Percentiles rank a stretch among this genome's conserved stretches.
Evolutionary conservation across 768 basidiomycete species (phyloP).

Genomic region (Leccinum boreale): DNA sequence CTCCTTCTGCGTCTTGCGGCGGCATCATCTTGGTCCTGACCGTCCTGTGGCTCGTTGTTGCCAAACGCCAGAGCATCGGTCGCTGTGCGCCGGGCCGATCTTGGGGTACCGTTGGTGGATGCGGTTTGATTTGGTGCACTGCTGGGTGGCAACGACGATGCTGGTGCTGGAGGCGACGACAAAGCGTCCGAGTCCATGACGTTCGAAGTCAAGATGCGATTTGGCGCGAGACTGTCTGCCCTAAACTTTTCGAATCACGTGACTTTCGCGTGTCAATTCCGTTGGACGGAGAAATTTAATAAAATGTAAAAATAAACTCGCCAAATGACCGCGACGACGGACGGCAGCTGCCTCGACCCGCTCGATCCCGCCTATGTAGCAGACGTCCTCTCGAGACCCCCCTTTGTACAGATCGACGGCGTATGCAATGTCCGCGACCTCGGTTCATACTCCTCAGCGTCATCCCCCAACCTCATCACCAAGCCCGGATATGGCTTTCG

Average conservation of each 20-base stretch:
- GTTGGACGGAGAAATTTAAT: not conserved
- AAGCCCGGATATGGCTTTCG: constrained; percentile 60
- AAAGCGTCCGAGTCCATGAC: constrained; percentile 55
- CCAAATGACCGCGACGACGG: not conserved
- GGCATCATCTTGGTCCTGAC: constrained; percentile 35
- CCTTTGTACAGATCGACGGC: constrained; percentile 69
- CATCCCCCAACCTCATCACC: constrained; percentile 47
- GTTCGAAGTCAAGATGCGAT: constrained; percentile 5
- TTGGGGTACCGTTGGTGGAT: constrained; percentile 35
- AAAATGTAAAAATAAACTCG: not conserved
- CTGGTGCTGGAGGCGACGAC: constrained; percentile 48
- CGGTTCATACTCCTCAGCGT: constrained; percentile 52
- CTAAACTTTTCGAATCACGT: constrained; percentile 32
- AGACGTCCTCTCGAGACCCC: constrained; percentile 61
- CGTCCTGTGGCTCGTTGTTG: constrained; percentile 48
- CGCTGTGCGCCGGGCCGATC: constrained; percentile 36
- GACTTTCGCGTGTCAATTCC: constrained; percentile 10
- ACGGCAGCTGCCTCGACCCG: constrained; percentile 38
- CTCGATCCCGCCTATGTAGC: constrained; percentile 65
- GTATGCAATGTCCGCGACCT: constrained; percentile 76
- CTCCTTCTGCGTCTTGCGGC: constrained; percentile 47
- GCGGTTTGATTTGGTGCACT: constrained; percentile 41
- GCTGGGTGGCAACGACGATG: constrained; percentile 52
- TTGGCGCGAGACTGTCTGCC: constrained; percentile 45
- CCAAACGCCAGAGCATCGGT: constrained; percentile 54